Base-by-base conservation (phyloP, 108 stramenopile species). In the Cyclotella atomus region DNA sequence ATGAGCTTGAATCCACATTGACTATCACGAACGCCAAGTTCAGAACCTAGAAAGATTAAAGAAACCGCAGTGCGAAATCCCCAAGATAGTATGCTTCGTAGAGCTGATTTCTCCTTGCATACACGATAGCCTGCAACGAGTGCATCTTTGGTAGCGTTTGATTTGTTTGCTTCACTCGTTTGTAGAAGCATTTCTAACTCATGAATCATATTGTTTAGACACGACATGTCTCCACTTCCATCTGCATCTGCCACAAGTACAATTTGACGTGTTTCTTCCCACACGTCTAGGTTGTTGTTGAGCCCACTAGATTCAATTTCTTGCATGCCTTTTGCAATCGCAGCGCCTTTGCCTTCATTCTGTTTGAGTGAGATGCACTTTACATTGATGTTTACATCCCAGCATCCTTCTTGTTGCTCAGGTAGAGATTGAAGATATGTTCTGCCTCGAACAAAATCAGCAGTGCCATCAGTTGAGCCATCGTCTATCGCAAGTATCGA, bases 1-100 rank as follows among this genome's bases (percentile, higher is more conserved):
- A 91, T 84, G 33, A 94, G 64, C 59, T 94, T 94, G 75, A 88
- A 88, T 14, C 89, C 93, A 73, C 93, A 94, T 65, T 94, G 93
- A 10, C 80, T 91, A 72, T 94, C 93, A 24, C 71, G 33, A 12
- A 89, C 77, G 17, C 78, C 46, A 25, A 90, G 71, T 38, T 63
- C 29, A 24, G 8, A 0, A 1, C 67, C 77, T 5, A 66, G 2
- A 45, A 79, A 72, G 28, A 79, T 65, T 8, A 29, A 15, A 0
- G 70, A 72, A 20, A 81, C 68, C 9, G 73, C 61, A 29, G 79
- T 44, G 15, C 69, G 68, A 56, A 81, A 81, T 15, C 79, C 79
- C 75, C 69, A 76, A 21, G 69, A 70, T 0, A 81, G 46, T 0
- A 81, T 53, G 0, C 74, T 34, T 0, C 79, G 68, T 32, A 70